Evolutionary conservation across 169 alveolate species (phyloP).

Genomic region (Plasmodium cynomolgi): DNA sequence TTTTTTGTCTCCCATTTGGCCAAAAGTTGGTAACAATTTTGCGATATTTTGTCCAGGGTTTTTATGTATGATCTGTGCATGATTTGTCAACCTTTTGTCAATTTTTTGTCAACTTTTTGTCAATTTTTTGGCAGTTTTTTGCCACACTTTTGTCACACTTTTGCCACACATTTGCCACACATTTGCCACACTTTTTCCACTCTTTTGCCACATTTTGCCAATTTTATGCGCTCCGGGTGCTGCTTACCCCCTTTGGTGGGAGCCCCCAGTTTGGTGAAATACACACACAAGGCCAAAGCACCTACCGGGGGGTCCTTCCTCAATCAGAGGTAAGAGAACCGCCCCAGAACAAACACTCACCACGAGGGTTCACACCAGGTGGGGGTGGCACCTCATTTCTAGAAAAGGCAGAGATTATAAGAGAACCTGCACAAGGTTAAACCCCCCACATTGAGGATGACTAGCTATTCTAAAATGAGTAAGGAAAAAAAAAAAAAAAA

Average conservation of each 20-base stretch:
- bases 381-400: neutral
- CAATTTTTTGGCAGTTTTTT: no score
- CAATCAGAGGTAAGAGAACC: neutral
- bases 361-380: neutral
- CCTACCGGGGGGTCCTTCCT: neutral
- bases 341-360: neutral
- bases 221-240: neutral
- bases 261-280: neutral
- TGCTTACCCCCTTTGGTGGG: neutral
- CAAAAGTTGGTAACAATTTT: neutral
- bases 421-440: neutral
- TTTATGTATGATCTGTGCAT: no score
- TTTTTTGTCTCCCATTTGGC: neutral
- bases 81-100: no score
- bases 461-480: slow-evolving; percentile 12
- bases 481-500: slow-evolving; percentile 3
- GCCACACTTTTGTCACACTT: no score
- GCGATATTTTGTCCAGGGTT: neutral
- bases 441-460: neutral
- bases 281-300: neutral
- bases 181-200: no score
- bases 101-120: neutral
- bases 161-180: no score
- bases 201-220: neutral
- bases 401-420: neutral